Percentiles rank a stretch among this genome's conserved stretches.
Evolutionary conservation across 805 yeast genomes (phyloP).

Genomic region (Metschnikowia dekortorum): DNA sequence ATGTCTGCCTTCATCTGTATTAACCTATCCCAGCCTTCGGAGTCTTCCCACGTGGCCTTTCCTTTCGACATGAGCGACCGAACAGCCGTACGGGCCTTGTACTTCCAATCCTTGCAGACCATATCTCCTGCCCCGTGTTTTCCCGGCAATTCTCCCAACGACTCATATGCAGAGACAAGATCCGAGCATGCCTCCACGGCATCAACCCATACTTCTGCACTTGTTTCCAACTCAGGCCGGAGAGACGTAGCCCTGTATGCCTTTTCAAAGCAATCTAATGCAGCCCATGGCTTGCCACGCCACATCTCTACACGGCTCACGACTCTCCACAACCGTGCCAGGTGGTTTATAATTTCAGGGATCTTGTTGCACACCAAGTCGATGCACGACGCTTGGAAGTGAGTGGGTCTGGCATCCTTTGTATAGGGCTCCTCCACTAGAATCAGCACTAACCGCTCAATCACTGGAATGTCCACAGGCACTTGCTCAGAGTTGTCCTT

Average conservation of each 20-base stretch:
- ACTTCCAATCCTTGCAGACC: constrained; percentile 92
- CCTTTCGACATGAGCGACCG: constrained; percentile 79
- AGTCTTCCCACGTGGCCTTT: constrained; percentile 70
- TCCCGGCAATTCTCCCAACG: constrained; percentile 81
- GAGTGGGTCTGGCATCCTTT: constrained; percentile 39
- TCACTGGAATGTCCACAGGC: constrained; percentile 61
- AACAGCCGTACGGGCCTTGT: constrained; percentile 69
- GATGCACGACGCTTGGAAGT: constrained; percentile 64
- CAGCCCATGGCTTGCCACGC: constrained; percentile 84
- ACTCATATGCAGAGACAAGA: constrained; percentile 79
- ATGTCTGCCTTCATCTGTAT: constrained; percentile 47
- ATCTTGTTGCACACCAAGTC: constrained; percentile 67
- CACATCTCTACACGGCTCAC: constrained; percentile 84
- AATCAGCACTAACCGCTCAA: constrained; percentile 68
- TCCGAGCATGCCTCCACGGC: constrained; percentile 78
- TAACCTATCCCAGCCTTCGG: constrained; percentile 70
- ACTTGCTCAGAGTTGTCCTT: constrained; percentile 55
- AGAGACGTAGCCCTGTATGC: constrained; percentile 73
- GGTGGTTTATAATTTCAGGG: constrained; percentile 65
- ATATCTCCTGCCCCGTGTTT: constrained; percentile 72
- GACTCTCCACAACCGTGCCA: constrained; percentile 71
- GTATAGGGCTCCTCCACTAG: constrained; percentile 52
- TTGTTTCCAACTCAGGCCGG: constrained; percentile 57
- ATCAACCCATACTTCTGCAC: constrained; percentile 65
- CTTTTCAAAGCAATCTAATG: constrained; percentile 79